These are phyloP conservation scores for Penicillium antarcticum DNA, from an alignment of 495 filamentous ascomycete species.

Conservation along the genomic window DNA sequence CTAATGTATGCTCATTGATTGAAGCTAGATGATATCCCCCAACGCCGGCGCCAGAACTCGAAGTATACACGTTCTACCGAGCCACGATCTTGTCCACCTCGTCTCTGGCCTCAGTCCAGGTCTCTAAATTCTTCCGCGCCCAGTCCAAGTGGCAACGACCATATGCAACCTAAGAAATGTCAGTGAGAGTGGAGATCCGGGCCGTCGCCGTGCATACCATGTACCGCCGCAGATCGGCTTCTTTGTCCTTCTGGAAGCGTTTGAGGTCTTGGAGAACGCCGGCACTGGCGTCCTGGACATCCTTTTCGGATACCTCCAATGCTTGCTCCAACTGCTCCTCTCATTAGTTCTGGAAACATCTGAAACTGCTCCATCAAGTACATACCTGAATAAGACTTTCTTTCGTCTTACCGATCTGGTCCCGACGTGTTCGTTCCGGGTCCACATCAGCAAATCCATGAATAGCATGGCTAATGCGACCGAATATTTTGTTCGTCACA, in stretches of 20 bases:
- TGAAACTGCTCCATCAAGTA: not conserved
- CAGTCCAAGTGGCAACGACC: slow-evolving; percentile 94
- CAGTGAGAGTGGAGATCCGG: slow-evolving; percentile 3
- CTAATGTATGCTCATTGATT: not conserved
- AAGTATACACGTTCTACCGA: slow-evolving; percentile 31
- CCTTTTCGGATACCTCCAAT: slow-evolving; percentile 76
- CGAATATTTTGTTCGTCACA: slow-evolving; percentile 90
- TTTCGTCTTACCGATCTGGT: slow-evolving; percentile 91
- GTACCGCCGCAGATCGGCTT: slow-evolving; percentile 87
- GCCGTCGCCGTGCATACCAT: slow-evolving; percentile 64
- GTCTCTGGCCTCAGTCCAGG: slow-evolving; percentile 92
- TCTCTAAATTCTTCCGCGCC: slow-evolving; percentile 95
- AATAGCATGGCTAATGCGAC: slow-evolving; percentile 87
- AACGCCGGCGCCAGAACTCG: slow-evolving; percentile 1
- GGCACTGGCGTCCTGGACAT: slow-evolving; percentile 84
- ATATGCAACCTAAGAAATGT: slow-evolving; percentile 70
- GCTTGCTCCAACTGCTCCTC: slow-evolving; percentile 79
- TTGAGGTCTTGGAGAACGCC: slow-evolving; percentile 85
- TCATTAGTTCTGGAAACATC: slow-evolving; percentile 3
- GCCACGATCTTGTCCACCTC: slow-evolving; percentile 85
- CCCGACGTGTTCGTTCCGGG: slow-evolving; percentile 84
- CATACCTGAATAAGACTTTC: slow-evolving; percentile 64
- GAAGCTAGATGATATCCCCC: not conserved
- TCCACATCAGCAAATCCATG: slow-evolving; percentile 96
- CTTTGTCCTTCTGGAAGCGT: slow-evolving; percentile 90